Evolutionary conservation across 345 rosid genomes (phyloP), one percentile per base, ranked within the genome.

Genomic region (Populus davidiana): DNA sequence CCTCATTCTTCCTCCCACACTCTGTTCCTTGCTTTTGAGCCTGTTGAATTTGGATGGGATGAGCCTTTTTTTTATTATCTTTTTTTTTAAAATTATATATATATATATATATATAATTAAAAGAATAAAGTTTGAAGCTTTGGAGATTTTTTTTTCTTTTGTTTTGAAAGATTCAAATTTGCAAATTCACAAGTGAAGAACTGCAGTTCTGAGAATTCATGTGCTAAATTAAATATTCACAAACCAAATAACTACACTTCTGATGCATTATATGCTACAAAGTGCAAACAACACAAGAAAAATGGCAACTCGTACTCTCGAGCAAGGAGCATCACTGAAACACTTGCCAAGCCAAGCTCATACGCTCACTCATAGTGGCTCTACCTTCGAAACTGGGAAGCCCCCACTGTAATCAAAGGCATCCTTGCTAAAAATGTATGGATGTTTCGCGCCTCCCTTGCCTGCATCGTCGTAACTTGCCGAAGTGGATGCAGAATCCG

Each of bases 401-500:
- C 44, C 78, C 27, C 69, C 81, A 50, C 84, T 78, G 38, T 78
- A 78, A 7, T 74, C 81, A 38, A 81, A 77, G 1, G 78, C 61
- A 16, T 74, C 81, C 12, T 78, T 64, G 63, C 36, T 61, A 14
- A 70, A 52, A 20, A 13, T 2, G 54, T 39, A 39, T 23, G 81
- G 81, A 73, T 81, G 74, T 33, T 10, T 71, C 8, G 83, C 69
- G 23, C 23, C 67, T 70, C 81, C 81, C 49, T 81, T 81, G 71
- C 62, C 64, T 23, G 63, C 81, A 2, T 77, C 78, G 38, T 70
- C 75, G 14, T 74, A 78, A 35, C 63, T 50, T 2, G 62, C 79
- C 2, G 84, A 82, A 12, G 79, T 78, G 0, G 75, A 68, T 11
- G 75, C 81, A 4, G 84, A 82, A 3, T 82, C 84, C 1, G 75